phyloP scores from a whole-genome alignment of 1,284 basidiomycete genomes.

The Tilletia horrida region DNA sequence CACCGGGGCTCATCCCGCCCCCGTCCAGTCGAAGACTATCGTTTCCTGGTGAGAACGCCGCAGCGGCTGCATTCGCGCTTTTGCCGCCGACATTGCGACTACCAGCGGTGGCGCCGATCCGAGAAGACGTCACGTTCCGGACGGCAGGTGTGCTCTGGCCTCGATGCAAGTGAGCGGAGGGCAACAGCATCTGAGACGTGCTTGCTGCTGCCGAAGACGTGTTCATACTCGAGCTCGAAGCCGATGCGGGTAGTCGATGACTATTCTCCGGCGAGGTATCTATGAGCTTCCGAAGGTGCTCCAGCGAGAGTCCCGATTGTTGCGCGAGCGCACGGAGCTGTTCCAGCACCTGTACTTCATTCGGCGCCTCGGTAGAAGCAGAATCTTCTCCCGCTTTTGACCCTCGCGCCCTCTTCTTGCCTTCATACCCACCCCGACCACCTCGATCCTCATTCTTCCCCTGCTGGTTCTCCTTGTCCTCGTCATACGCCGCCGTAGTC shows the following conservation, averaged over 20 bases:
- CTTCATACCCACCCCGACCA: neutral
- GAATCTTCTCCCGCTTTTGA: neutral
- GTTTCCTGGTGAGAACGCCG: neutral
- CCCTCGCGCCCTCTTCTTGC: neutral
- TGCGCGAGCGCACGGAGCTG: neutral
- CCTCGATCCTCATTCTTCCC: neutral
- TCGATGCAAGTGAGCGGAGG: neutral
- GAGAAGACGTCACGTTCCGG: neutral
- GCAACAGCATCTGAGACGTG: neutral
- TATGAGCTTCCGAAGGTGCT: neutral
- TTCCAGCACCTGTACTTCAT: neutral
- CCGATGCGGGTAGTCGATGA: neutral
- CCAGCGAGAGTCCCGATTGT: constrained; percentile 11
- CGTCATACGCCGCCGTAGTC: neutral
- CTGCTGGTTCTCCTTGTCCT: constrained; percentile 11
- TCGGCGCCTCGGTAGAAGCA: too few relatives aligned
- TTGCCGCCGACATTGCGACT: neutral
- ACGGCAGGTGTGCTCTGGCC: neutral
- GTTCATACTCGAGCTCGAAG: neutral
- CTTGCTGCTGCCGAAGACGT: neutral
- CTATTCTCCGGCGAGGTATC: neutral
- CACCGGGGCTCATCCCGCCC: neutral
- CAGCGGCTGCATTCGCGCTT: neutral
- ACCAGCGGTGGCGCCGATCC: neutral
- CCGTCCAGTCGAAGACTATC: neutral